Evolutionary conservation across 345 rosid species (phyloP), one percentile per base, ranked within the genome.

Genomic region (Sisymbrium altissimum): DNA sequence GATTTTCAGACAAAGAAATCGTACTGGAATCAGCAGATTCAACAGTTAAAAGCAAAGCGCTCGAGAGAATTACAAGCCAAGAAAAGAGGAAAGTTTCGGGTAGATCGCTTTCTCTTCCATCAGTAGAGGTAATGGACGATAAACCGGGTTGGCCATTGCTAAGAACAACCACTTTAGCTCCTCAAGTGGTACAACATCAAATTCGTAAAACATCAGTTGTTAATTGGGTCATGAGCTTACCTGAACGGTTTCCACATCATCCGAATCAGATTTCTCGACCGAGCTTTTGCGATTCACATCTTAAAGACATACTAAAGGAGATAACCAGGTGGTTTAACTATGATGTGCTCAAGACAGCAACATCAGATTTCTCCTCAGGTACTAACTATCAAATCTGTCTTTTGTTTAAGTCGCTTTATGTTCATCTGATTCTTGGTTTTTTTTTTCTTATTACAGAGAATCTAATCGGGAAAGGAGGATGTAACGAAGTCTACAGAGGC

Each of bases 121-220:
- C 77, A 2, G 88, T 75, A 52, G 87, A 86, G 57, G 64, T 78
- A 19, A 17, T 83, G 52, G 93, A 89, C 56, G 77, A 66, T 46
- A 85, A 61, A 75, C 97, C 93, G 0, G 97, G 99, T 44, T 92
- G 97, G 97, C 99, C 99, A 7, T 79, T 95, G 41, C 86, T 88
- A 9, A 80, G 81, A 52, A 81, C 83, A 74, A 74, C 82, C 43
- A 80, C 66, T 77, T 75, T 78, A 18, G 84, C 57, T 50, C 41
- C 68, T 77, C 85, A 84, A 27, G 54, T 71, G 74, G 76, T 77
- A 21, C 50, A 55, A 52, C 79, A 79, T 1, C 70, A 80, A 11
- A 82, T 65, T 61, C 29, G 87, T 81, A 77, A 80, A 8, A 35
- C 82, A 64, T 86, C 99, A 13, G 97, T 88, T 30, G 96, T 88